These are phyloP conservation scores for Peronospora belbahrii DNA, from an alignment of 352 stramenopile genomes.

Conservation along the genomic window DNA sequence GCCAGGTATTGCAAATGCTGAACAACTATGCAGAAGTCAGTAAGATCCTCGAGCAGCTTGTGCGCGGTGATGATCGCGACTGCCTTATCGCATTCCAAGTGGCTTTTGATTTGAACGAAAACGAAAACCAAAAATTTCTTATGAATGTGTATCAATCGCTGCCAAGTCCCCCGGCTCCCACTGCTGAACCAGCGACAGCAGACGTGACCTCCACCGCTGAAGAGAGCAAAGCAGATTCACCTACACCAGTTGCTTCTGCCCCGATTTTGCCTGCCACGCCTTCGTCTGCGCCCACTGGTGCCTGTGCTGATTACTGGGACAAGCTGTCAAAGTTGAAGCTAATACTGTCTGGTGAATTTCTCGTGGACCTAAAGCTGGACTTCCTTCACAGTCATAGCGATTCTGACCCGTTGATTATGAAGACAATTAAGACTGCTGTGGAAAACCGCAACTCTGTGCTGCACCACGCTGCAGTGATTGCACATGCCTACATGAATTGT, in stretches of 20 bases:
- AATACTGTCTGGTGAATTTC: constrained; percentile 85
- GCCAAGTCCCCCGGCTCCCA: constrained; percentile 40
- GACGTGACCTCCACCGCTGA: constrained; percentile 24
- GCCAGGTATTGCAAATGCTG: constrained; percentile 86
- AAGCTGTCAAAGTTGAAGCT: constrained; percentile 83
- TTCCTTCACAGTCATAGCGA: constrained; percentile 89
- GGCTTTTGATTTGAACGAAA: constrained; percentile 96
- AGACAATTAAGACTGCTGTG: constrained; percentile 90
- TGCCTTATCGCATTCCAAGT: constrained; percentile 94
- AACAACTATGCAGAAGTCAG: constrained; percentile 78
- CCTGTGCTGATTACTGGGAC: constrained; percentile 66
- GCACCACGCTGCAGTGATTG: constrained; percentile 95
- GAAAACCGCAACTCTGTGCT: constrained; percentile 95
- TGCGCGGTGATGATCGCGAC: constrained; percentile 63
- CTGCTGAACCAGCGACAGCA: constrained; percentile 16
- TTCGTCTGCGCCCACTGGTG: constrained; percentile 34
- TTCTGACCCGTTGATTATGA: constrained; percentile 89
- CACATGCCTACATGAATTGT: constrained; percentile 95
- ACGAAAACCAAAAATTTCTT: constrained; percentile 97
- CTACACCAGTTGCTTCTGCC: constrained; percentile 16
- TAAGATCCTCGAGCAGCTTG: constrained; percentile 82
- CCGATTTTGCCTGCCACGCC: constrained; percentile 27
- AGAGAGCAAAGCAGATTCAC: constrained; percentile 36
- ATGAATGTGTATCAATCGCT: constrained; percentile 86
- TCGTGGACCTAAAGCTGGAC: constrained; percentile 90